Evolutionary conservation across 179 eudicot species (phyloP).

Genomic region (Dionaea muscipula): DNA sequence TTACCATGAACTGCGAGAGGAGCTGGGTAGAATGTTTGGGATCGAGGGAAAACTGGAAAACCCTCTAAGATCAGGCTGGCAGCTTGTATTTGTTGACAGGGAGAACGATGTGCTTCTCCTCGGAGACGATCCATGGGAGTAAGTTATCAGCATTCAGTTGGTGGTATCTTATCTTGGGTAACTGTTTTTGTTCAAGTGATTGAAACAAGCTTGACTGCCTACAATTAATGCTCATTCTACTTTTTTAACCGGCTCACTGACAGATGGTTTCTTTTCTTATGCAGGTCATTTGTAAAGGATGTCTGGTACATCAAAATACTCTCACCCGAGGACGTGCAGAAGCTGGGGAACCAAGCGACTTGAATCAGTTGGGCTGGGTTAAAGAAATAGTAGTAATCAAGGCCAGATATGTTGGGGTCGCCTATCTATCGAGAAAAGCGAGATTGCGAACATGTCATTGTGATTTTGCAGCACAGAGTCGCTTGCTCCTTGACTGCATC

Average conservation of each 20-base stretch:
- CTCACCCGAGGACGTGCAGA: conserved; percentile 86
- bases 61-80: conserved; percentile 85
- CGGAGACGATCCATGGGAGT: conserved; percentile 99
- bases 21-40: conserved; percentile 89
- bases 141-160: too few species aligned
- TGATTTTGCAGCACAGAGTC: too few species aligned
- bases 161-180: too few species aligned
- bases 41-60: conserved; percentile 83
- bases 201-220: too few species aligned
- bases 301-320: conserved; percentile 98
- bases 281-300: conserved; percentile 92
- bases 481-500: too few species aligned
- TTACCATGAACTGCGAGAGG: conserved; percentile 84
- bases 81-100: conserved; percentile 61
- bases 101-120: conserved; percentile 57
- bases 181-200: background rate
- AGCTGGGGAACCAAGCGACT: conserved; percentile 62
- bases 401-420: conserved; percentile 1
- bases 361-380: conserved; percentile 30
- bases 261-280: conserved; percentile 3
- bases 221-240: too few species aligned
- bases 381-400: too few species aligned
- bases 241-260: too few species aligned
- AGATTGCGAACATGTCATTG: too few species aligned
- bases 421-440: too few species aligned